Percentiles rank a stretch among this genome's conserved stretches.
Conservation (phyloP, 345 rosid species). For the Reutealis trisperma region DNA sequence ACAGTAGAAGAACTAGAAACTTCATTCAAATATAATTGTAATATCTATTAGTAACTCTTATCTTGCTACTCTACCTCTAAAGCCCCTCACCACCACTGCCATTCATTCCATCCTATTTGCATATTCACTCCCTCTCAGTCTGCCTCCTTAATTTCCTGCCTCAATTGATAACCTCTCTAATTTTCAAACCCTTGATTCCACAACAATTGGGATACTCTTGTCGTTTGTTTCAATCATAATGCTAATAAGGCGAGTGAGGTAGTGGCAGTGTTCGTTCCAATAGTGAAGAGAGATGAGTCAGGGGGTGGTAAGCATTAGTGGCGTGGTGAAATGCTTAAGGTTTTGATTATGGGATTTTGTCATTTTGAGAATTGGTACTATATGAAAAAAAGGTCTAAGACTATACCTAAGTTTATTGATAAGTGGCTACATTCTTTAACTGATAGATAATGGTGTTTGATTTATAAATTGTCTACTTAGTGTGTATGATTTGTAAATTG, state of each 20-base stretch:
- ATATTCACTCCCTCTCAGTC: slow-evolving; percentile 59
- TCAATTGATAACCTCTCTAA: slow-evolving; percentile 48
- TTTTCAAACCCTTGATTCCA: slow-evolving; percentile 41
- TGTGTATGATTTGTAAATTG: neutral
- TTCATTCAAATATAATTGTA: slow-evolving; percentile 46
- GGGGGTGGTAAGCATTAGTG: slow-evolving; percentile 65
- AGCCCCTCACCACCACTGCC: slow-evolving; percentile 81
- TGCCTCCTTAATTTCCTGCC: slow-evolving; percentile 72
- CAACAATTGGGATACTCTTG: too few relatives aligned
- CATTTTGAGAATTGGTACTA: slow-evolving; percentile 72
- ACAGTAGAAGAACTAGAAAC: neutral
- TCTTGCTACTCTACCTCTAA: slow-evolving; percentile 83
- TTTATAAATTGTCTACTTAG: too few relatives aligned
- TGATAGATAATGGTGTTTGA: neutral
- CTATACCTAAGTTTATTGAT: slow-evolving; percentile 63
- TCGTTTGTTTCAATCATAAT: slow-evolving; percentile 65
- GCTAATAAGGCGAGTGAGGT: slow-evolving; percentile 67
- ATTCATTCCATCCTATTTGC: slow-evolving; percentile 78
- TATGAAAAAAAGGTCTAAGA: slow-evolving; percentile 50
- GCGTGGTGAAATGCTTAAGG: slow-evolving; percentile 82
- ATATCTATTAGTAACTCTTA: slow-evolving; percentile 81
- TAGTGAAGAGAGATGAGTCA: slow-evolving; percentile 44
- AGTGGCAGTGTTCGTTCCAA: slow-evolving; percentile 50
- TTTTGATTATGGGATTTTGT: slow-evolving; percentile 55
- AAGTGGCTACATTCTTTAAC: slow-evolving; percentile 48